Evolutionary conservation across 208 protist genomes (phyloP).

Genomic region (Trypanosoma vivax): DNA sequence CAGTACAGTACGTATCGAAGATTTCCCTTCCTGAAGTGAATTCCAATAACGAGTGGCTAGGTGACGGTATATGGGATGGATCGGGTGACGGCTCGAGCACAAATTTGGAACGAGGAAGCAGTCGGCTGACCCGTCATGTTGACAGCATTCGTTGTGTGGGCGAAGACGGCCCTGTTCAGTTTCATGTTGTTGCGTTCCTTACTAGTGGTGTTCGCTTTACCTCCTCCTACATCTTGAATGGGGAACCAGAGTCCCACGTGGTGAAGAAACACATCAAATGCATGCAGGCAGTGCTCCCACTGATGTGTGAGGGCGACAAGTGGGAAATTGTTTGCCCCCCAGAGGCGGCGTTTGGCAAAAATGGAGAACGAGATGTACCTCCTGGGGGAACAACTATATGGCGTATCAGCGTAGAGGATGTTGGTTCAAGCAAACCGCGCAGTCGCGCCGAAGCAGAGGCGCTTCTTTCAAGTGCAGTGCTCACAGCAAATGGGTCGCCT

Average conservation of each 20-base stretch:
- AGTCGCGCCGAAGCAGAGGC: conserved; percentile 1
- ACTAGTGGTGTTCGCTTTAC: conserved; percentile 14
- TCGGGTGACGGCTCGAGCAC: conserved; percentile 8
- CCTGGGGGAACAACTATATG: conserved; percentile 8
- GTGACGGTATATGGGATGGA: conserved; percentile 16
- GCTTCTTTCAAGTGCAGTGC: not conserved
- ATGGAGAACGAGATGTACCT: conserved; percentile 1
- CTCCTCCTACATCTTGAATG: conserved; percentile 1
- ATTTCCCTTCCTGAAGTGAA: conserved; percentile 11
- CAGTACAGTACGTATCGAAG: conserved; percentile 4
- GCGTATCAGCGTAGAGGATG: conserved; percentile 5
- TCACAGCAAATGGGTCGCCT: not conserved
- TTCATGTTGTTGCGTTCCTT: conserved; percentile 9
- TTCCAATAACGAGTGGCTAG: conserved; percentile 11
- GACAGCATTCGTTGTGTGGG: conserved; percentile 7
- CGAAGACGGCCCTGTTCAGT: not conserved
- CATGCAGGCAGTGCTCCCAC: conserved; percentile 13
- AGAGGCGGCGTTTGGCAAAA: conserved; percentile 5
- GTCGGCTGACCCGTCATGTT: not conserved
- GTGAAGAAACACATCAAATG: conserved; percentile 17
- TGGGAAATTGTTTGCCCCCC: conserved; percentile 35
- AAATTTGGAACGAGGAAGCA: not conserved
- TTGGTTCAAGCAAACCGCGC: not conserved
- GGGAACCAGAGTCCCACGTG: not conserved
- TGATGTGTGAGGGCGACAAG: conserved; percentile 37